Evolutionary conservation across 306 rosid genomes (phyloP).

Genomic region (Quercus cerris): DNA sequence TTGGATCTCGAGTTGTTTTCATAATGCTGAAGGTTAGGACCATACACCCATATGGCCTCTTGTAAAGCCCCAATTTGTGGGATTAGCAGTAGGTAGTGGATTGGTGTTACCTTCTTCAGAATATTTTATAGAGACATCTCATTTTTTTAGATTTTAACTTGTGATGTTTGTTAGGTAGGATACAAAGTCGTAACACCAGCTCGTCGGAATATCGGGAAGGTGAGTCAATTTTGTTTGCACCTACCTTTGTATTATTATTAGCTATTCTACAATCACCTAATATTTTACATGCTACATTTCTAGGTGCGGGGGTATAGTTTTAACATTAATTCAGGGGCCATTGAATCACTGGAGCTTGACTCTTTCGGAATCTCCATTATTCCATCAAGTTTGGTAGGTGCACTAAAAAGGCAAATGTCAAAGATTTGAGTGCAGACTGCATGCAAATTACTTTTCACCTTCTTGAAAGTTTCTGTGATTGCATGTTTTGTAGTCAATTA

Average conservation of each 20-base stretch:
- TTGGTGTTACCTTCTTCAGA: background rate
- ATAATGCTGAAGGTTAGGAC: background rate
- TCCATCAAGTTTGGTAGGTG: conserved; percentile 86
- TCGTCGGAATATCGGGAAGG: conserved; percentile 80
- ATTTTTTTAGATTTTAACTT: conserved; percentile 25
- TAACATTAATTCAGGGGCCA: conserved; percentile 77
- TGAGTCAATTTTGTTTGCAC: conserved; percentile 23
- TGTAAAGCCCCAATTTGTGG: background rate
- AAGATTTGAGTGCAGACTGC: conserved; percentile 4
- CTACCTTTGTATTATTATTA: background rate
- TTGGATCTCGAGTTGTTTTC: background rate
- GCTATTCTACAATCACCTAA: conserved; percentile 6
- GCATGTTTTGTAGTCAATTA: background rate
- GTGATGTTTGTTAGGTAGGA: conserved; percentile 76
- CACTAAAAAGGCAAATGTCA: background rate
- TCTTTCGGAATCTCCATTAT: conserved; percentile 85
- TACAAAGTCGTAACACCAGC: conserved; percentile 84
- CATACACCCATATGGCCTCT: background rate
- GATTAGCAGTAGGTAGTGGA: background rate
- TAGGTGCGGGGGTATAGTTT: conserved; percentile 91
- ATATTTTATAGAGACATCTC: background rate
- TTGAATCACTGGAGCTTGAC: conserved; percentile 88
- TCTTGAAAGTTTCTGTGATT: background rate
- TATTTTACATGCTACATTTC: conserved; percentile 17
- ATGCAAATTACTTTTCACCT: background rate